Evolutionary conservation across 768 basidiomycete species (phyloP).

Genomic region (Lactarius tabidus): DNA sequence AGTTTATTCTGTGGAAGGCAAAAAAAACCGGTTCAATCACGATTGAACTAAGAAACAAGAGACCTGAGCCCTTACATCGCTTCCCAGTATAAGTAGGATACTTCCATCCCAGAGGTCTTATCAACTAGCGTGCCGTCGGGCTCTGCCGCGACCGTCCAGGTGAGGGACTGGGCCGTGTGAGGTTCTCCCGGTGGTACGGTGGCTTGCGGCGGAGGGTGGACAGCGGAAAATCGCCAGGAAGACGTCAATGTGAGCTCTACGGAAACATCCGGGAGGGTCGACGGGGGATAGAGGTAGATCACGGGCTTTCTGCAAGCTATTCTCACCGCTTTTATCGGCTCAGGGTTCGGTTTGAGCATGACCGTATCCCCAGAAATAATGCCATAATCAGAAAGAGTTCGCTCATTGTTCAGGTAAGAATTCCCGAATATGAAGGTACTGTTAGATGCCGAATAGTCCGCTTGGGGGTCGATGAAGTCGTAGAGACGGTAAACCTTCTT

Average conservation of each 20-base stretch:
- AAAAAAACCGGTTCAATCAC: too few species aligned
- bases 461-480: neutral
- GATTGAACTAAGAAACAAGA: too few species aligned
- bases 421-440: neutral
- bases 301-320: neutral
- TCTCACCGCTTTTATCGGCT: too few species aligned
- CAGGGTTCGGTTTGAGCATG: neutral
- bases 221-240: slow-evolving; percentile 10
- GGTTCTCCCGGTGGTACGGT: neutral
- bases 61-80: slow-evolving; percentile 3
- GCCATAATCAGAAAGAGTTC: neutral
- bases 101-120: slow-evolving; percentile 5
- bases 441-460: neutral
- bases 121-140: slow-evolving; percentile 14
- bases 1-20: neutral
- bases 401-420: neutral
- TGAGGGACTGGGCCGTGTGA: neutral
- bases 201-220: slow-evolving; percentile 7
- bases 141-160: slow-evolving; percentile 11
- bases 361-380: neutral
- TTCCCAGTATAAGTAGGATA: slow-evolving; percentile 17
- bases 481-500: neutral
- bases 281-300: slow-evolving; percentile 15
- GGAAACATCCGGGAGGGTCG: slow-evolving; percentile 6
- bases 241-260: slow-evolving; percentile 2